A percentile compares a stretch with the other conserved stretches of the same genome.
These are phyloP conservation scores for Mortierella sp. DNA, from an alignment of 371 early-diverging fungal species.

Conservation along the genomic window DNA sequence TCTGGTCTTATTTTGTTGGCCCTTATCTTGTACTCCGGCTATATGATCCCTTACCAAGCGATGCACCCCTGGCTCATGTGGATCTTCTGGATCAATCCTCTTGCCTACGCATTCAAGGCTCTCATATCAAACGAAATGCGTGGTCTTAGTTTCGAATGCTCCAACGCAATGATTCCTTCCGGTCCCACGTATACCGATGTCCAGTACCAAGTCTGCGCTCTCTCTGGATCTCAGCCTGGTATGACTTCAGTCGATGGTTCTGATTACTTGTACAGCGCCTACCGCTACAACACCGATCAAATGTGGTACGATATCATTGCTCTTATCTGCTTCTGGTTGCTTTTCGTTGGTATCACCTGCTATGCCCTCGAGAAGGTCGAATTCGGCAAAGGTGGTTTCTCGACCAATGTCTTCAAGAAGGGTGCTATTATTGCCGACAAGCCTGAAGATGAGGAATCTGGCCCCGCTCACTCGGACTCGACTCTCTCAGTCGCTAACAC, in stretches of 20 bases:
- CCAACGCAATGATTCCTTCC: slow-evolving; percentile 64
- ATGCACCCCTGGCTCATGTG: slow-evolving; percentile 82
- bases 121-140: slow-evolving; percentile 81
- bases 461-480: slow-evolving; percentile 12
- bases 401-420: slow-evolving; percentile 63
- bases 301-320: slow-evolving; percentile 62
- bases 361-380: slow-evolving; percentile 60
- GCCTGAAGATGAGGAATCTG: slow-evolving; percentile 30
- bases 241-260: slow-evolving; percentile 65
- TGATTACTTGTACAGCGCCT: slow-evolving; percentile 63
- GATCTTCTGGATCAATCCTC: slow-evolving; percentile 82
- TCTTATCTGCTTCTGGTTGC: slow-evolving; percentile 59
- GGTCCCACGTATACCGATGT: slow-evolving; percentile 68
- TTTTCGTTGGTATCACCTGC: slow-evolving; percentile 58
- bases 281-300: slow-evolving; percentile 57
- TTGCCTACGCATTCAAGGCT: slow-evolving; percentile 78
- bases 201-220: slow-evolving; percentile 71
- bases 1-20: slow-evolving; percentile 70
- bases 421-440: slow-evolving; percentile 54
- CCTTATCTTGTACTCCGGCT: slow-evolving; percentile 72
- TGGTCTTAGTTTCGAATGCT: slow-evolving; percentile 66
- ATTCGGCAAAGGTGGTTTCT: slow-evolving; percentile 65
- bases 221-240: slow-evolving; percentile 70
- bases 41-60: slow-evolving; percentile 68
- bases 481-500: slow-evolving; percentile 26